These are phyloP conservation scores for Fusarium newnesense DNA, from an alignment of 2,329 filamentous ascomycete genomes.

Conservation along the genomic window DNA sequence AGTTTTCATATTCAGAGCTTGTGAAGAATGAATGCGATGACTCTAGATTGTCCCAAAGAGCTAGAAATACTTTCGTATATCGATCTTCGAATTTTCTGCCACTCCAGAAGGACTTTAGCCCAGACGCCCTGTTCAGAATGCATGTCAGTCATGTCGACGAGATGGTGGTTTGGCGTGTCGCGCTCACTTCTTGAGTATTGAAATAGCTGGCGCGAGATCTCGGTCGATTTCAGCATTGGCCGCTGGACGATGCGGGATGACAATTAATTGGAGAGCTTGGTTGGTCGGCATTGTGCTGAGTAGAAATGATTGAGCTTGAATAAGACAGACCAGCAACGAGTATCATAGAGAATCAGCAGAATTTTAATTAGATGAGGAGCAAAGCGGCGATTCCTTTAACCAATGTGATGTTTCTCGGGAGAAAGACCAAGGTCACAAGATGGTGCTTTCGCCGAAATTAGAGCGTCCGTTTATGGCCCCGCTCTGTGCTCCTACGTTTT, in stretches of 20 bases:
- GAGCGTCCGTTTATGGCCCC: not conserved
- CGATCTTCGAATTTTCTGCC: not conserved
- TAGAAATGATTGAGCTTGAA: not conserved
- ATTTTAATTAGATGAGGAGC: not conserved
- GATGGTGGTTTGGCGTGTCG: not conserved
- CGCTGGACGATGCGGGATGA: not conserved
- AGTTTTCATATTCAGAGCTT: not conserved
- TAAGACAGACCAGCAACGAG: rapidly evolving
- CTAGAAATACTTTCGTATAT: not conserved
- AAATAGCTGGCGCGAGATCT: not conserved
- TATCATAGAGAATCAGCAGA: not conserved
- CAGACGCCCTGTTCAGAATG: not conserved
- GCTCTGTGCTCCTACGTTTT: not conserved
- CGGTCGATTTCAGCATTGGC: not conserved
- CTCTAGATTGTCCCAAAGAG: not conserved
- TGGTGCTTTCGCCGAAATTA: not conserved
- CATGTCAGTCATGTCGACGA: not conserved
- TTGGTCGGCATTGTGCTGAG: not conserved
- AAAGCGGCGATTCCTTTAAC: not conserved
- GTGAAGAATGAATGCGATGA: not conserved
- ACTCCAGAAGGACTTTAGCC: not conserved
- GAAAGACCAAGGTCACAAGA: rapidly evolving
- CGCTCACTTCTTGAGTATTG: not conserved
- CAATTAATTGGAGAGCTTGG: not conserved
- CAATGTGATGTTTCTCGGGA: rapidly evolving